phyloP scores from a whole-genome alignment of 164 flowering plant genomes.

The Macadamia integrifolia region DNA sequence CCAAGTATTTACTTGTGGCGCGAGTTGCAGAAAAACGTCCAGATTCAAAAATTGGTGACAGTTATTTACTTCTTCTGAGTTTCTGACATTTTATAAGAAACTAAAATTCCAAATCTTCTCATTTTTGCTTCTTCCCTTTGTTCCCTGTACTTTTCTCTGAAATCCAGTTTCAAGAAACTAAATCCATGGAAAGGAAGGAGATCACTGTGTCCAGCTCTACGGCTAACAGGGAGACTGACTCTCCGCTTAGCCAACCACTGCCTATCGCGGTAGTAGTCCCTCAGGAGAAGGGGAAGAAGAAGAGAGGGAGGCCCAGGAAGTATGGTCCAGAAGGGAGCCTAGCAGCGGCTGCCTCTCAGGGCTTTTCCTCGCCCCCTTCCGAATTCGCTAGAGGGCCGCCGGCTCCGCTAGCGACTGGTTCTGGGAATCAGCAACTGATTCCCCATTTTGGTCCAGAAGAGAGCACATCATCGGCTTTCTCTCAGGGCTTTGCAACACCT shows the following conservation, averaged over 20 bases:
- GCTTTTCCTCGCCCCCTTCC: constrained; percentile 19
- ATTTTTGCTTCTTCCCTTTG: background rate
- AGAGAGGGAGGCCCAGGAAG: constrained; percentile 84
- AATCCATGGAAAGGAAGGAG: constrained; percentile 46
- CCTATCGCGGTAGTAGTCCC: constrained; percentile 15
- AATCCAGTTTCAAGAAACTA: background rate
- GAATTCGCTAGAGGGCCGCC: constrained; percentile 39
- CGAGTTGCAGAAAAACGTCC: constrained; percentile 29
- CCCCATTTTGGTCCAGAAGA: constrained; percentile 40
- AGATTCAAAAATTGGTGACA: constrained; percentile 11
- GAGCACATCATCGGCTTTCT: constrained; percentile 13
- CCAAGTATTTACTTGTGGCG: constrained; percentile 36
- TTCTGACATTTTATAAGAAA: background rate
- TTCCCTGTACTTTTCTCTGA: background rate
- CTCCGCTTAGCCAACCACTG: constrained; percentile 24
- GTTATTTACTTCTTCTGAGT: constrained; percentile 3
- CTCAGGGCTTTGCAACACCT: constrained; percentile 27
- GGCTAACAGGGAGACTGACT: constrained; percentile 33
- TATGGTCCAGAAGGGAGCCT: constrained; percentile 56
- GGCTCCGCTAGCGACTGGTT: too few relatives aligned
- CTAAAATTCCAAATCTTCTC: background rate
- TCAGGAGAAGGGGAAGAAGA: constrained; percentile 38
- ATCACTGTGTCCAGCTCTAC: constrained; percentile 41
- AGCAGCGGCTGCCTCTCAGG: constrained; percentile 23
- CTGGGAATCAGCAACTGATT: too few relatives aligned